Conservation (phyloP, 441 rosid species). For the Erodium texanum region DNA sequence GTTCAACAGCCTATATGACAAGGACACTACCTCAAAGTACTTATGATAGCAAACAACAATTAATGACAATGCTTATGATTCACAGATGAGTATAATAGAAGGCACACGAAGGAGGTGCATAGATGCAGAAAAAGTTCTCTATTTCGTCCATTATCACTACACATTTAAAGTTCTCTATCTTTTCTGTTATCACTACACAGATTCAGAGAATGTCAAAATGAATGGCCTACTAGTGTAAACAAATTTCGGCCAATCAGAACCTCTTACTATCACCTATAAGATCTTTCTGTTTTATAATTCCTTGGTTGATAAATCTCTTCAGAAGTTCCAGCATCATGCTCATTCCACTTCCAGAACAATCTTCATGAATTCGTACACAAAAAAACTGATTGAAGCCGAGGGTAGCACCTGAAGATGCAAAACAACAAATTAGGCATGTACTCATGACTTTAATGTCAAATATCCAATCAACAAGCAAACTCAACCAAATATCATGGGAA, state of each 20-base stretch:
- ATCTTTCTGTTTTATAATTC: neutral
- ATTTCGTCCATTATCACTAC: neutral
- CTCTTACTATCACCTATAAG: neutral
- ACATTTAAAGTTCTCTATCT: neutral
- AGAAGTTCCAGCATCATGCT: neutral
- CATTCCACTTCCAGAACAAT: slow-evolving; percentile 62
- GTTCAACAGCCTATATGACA: neutral
- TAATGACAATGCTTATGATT: neutral
- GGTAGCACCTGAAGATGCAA: slow-evolving; percentile 59
- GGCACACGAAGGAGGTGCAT: too few species aligned
- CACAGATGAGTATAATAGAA: neutral
- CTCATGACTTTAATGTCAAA: neutral
- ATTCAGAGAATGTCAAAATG: too few species aligned
- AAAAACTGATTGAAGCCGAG: slow-evolving; percentile 71
- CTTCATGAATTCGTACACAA: slow-evolving; percentile 81
- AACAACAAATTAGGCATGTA: neutral
- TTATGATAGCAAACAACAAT: neutral
- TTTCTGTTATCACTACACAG: neutral
- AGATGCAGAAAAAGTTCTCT: neutral
- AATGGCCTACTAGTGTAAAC: neutral
- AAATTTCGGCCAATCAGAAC: neutral
- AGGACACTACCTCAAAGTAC: too few species aligned
- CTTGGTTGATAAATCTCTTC: neutral
- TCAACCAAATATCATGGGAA: neutral
- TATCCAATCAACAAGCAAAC: neutral